Percentiles rank a stretch among this genome's conserved stretches.
Conservation (phyloP, 306 rosid species). For the Vicia villosa region DNA sequence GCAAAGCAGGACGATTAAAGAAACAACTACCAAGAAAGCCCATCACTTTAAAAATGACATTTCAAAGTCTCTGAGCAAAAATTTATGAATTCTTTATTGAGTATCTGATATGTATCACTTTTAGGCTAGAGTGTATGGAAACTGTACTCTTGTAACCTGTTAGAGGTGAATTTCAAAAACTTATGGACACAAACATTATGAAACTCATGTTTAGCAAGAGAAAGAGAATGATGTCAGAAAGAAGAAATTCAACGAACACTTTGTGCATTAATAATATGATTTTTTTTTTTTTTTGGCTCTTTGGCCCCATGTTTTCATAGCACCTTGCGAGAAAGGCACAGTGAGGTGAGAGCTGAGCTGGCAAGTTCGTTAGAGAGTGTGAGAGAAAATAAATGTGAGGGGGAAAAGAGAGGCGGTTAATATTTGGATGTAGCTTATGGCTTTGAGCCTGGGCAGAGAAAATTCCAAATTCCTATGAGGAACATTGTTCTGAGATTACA, state of each 20-base stretch:
- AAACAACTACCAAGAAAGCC: slow-evolving; percentile 1
- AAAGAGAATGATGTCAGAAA: not conserved
- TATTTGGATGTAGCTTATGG: not conserved
- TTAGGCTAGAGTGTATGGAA: not conserved
- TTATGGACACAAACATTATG: slow-evolving; percentile 13
- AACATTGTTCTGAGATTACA: not conserved
- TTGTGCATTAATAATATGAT: slow-evolving; percentile 1
- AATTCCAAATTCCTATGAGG: not conserved
- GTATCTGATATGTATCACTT: not conserved
- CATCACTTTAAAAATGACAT: not conserved
- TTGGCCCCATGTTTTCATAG: no score
- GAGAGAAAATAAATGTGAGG: not conserved
- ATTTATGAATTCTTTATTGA: not conserved
- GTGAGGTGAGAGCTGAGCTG: not conserved
- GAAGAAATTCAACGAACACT: not conserved
- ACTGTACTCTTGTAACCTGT: not conserved
- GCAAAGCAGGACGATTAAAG: slow-evolving; percentile 5
- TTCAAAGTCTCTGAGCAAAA: not conserved
- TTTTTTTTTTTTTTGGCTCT: not conserved
- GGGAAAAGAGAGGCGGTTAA: not conserved
- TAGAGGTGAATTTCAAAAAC: slow-evolving; percentile 1
- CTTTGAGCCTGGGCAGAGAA: not conserved
- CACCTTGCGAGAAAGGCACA: no score
- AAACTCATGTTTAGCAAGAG: not conserved
- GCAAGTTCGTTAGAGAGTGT: not conserved